Evolutionary conservation across 352 stramenopile species (phyloP), one percentile per base, ranked within the genome.

Genomic region (Globisporangium apiculatum): DNA sequence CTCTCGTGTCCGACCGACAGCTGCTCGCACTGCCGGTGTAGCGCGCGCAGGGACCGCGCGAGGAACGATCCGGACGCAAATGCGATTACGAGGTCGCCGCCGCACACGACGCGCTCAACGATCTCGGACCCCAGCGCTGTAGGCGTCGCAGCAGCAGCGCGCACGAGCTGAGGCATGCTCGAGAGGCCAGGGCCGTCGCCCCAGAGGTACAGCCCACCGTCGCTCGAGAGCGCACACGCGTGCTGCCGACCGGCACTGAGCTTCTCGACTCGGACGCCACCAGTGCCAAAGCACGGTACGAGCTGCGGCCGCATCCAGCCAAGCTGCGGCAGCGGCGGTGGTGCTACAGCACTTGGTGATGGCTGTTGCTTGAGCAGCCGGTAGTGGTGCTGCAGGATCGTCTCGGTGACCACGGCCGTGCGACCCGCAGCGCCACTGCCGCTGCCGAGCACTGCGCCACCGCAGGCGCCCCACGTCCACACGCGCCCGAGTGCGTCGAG

Each of bases 121-220:
- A 73, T 79, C 18, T 68, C 51, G 3, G 56, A 61, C 3, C 68
- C 66, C 8, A 86, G 62, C 8, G 40, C 11, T 8, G 40, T 18
- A 17, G 24, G 4, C 6, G 51, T 47, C 35, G 17, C 35, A 5
- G n/a, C n/a, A 7, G 17, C 6, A n/a, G 6, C 10, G 24, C 38
- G 40, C 7, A 62, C 55, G 18, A 78, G 48, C 48, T 41, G 62
- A 42, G 60, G 58, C 1, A 64, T 3, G 45, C 40, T n/a, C 4
- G 47, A 36, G 7, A 61, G 48, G 0, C 51, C 56, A 7, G 59
- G 37, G 4, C 51, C 42, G 18, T 76, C 68, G 5, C 77, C 78
- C 96, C 96, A 99, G 40, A 95, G 79, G 64, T 96, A 98, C 1
- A 98, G 64, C 65, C 96, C 86, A 10, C 94, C 95, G 18, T 75